These are phyloP conservation scores for Epicoccum sorghinum DNA, from an alignment of 2,329 filamentous ascomycete genomes.

Conservation along the genomic window DNA sequence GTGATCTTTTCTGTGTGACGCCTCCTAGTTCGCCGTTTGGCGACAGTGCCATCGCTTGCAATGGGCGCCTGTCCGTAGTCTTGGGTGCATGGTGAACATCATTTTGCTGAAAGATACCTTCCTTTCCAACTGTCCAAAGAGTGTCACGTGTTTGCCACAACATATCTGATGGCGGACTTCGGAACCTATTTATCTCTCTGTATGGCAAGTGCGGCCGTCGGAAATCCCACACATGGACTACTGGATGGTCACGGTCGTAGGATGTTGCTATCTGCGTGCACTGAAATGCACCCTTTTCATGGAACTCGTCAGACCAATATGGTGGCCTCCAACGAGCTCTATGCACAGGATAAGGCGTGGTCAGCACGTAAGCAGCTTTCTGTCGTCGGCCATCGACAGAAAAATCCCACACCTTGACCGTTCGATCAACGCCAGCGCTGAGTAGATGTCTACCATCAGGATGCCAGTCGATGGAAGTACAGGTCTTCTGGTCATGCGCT, in stretches of 20 bases:
- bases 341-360: conserved; percentile 65
- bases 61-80: conserved; percentile 62
- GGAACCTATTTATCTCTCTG: conserved; percentile 64
- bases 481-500: conserved; percentile 63
- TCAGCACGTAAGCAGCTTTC: conserved; percentile 64
- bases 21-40: conserved; percentile 63
- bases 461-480: conserved; percentile 70
- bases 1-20: conserved; percentile 59
- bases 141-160: conserved; percentile 69
- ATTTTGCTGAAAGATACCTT: conserved; percentile 67
- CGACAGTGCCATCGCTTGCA: conserved; percentile 64
- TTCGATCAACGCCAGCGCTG: conserved; percentile 67
- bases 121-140: conserved; percentile 67
- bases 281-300: conserved; percentile 61
- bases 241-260: conserved; percentile 66
- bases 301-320: conserved; percentile 59
- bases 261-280: conserved; percentile 67
- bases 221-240: conserved; percentile 69
- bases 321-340: conserved; percentile 68
- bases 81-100: conserved; percentile 66
- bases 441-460: conserved; percentile 69
- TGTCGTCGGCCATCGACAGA: conserved; percentile 62
- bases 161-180: conserved; percentile 63
- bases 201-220: conserved; percentile 67
- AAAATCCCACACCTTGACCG: conserved; percentile 69